A percentile compares a stretch with the other conserved stretches of the same genome.
phyloP scores from a whole-genome alignment of 495 filamentous ascomycete genomes.

The Neurospora discreta region DNA sequence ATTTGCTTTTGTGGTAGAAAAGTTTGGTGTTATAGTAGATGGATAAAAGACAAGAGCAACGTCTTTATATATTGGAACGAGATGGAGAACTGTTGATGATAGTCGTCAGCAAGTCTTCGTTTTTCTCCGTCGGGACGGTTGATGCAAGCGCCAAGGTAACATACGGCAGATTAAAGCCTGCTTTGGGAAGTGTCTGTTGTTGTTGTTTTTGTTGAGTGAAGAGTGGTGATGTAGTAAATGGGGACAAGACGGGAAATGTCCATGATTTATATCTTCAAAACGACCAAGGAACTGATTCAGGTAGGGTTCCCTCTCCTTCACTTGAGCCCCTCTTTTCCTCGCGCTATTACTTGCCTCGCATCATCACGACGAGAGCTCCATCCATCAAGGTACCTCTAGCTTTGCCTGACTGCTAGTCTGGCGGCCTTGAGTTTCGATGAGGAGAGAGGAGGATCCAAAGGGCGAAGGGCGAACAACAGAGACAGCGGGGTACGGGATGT shows the following conservation, averaged over 20 bases:
- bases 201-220: no score
- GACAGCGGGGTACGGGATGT: not conserved
- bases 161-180: no score
- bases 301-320: not conserved
- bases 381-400: not conserved
- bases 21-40: not conserved
- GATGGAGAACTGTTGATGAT: not conserved
- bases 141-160: no score
- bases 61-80: not conserved
- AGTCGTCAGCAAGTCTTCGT: no score
- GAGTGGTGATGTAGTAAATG: not conserved
- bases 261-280: not conserved
- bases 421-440: not conserved
- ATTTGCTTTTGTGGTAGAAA: conserved; percentile 1
- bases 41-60: not conserved
- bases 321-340: not conserved
- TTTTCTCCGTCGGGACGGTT: no score
- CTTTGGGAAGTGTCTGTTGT: not conserved
- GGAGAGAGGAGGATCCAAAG: not conserved
- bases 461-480: not conserved
- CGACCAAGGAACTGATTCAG: not conserved
- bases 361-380: not conserved
- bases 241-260: not conserved
- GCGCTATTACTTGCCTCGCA: not conserved
- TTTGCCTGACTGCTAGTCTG: not conserved